Conservation (phyloP, 2,329 filamentous ascomycete species). For the Cytospora piceae region DNA sequence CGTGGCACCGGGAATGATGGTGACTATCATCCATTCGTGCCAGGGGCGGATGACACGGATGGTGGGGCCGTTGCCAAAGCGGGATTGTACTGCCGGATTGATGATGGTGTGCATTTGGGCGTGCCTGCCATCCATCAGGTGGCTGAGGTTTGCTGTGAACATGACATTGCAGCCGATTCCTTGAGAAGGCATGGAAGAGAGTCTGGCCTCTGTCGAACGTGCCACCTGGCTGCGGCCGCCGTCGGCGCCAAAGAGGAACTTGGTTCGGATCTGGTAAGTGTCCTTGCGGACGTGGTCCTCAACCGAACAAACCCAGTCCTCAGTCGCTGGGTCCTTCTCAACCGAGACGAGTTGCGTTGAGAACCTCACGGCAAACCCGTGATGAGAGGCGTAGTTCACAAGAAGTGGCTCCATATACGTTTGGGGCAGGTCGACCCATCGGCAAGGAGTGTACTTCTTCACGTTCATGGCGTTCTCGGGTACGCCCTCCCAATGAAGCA, state of each 20-base stretch:
- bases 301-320: slow-evolving; percentile 34
- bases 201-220: not conserved
- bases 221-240: slow-evolving; percentile 26
- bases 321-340: slow-evolving; percentile 28
- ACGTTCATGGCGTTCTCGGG: slow-evolving; percentile 40
- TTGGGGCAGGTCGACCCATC: slow-evolving; percentile 40
- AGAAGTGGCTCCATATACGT: slow-evolving; percentile 49
- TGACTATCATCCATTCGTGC: slow-evolving; percentile 58
- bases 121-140: slow-evolving; percentile 51
- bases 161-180: slow-evolving; percentile 25
- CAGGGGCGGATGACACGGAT: slow-evolving; percentile 61
- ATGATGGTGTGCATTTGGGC: slow-evolving; percentile 62
- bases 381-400: slow-evolving; percentile 42
- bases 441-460: slow-evolving; percentile 43
- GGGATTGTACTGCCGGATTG: slow-evolving; percentile 50
- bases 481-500: slow-evolving; percentile 46
- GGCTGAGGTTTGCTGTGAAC: slow-evolving; percentile 48
- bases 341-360: slow-evolving; percentile 43
- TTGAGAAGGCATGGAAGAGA: slow-evolving; percentile 11
- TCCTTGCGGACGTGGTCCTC: slow-evolving; percentile 41
- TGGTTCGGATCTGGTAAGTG: slow-evolving; percentile 49
- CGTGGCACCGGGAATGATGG: not conserved
- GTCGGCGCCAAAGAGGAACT: slow-evolving; percentile 64
- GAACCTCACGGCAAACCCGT: slow-evolving; percentile 46
- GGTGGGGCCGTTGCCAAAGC: slow-evolving; percentile 50